phyloP scores from a whole-genome alignment of 208 protist genomes.

The Angomonas ambiguus region DNA sequence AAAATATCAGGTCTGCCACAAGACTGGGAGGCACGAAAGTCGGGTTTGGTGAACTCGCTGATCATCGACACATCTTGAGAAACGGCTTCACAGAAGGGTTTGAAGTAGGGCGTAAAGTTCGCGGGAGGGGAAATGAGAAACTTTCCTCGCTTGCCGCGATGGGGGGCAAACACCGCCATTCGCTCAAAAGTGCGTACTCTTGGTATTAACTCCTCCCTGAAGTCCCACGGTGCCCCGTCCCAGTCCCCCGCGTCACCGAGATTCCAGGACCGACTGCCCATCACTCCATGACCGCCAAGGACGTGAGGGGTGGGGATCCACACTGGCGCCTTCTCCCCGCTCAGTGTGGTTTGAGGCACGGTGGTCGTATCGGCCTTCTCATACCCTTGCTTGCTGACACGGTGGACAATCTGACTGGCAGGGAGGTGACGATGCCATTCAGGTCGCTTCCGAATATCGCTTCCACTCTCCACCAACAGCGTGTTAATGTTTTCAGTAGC shows the following conservation, averaged over 20 bases:
- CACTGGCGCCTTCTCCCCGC: slow-evolving; percentile 28
- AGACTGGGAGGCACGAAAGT: slow-evolving; percentile 37
- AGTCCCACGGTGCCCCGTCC: slow-evolving; percentile 57
- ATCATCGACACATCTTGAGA: slow-evolving; percentile 63
- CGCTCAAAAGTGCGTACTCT: slow-evolving; percentile 54
- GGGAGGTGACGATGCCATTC: slow-evolving; percentile 63
- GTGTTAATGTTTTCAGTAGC: slow-evolving; percentile 66
- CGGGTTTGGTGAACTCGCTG: slow-evolving; percentile 62
- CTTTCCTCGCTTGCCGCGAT: slow-evolving; percentile 67
- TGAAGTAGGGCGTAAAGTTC: slow-evolving; percentile 69
- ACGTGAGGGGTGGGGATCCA: slow-evolving; percentile 67
- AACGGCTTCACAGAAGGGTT: slow-evolving; percentile 64
- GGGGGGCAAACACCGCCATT: slow-evolving; percentile 49
- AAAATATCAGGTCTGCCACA: slow-evolving; percentile 64
- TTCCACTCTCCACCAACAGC: slow-evolving; percentile 62
- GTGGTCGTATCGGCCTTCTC: slow-evolving; percentile 47
- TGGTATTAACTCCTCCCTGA: slow-evolving; percentile 64
- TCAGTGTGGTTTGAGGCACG: slow-evolving; percentile 42
- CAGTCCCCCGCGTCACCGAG: slow-evolving; percentile 64
- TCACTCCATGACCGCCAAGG: slow-evolving; percentile 70
- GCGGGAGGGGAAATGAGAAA: slow-evolving; percentile 55
- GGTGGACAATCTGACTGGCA: slow-evolving; percentile 49
- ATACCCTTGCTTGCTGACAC: slow-evolving; percentile 49
- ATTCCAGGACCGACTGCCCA: slow-evolving; percentile 77
- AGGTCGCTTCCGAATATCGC: slow-evolving; percentile 48